phyloP scores from a whole-genome alignment of 352 stramenopile genomes.

The Phytophthora hybrid region DNA sequence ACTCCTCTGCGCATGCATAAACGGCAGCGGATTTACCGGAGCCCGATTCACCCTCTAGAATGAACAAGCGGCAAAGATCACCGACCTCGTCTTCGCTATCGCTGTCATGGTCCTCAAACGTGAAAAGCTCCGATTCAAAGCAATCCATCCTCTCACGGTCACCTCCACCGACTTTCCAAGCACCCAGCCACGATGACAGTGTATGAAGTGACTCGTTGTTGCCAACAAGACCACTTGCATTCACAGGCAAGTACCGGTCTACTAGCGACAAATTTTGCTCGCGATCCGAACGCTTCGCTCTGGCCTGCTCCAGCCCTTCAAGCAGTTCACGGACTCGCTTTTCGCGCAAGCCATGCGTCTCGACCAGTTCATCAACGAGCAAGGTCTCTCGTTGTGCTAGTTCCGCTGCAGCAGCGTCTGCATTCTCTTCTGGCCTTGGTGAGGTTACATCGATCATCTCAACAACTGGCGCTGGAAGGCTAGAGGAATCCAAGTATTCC shows the following conservation, averaged over 20 bases:
- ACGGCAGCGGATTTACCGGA: conserved; percentile 83
- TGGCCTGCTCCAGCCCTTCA: conserved; percentile 51
- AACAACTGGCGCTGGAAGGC: conserved; percentile 7
- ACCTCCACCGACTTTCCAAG: conserved; percentile 71
- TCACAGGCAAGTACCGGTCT: conserved; percentile 70
- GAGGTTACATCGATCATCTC: conserved; percentile 37
- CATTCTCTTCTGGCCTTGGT: conserved; percentile 9
- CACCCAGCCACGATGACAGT: conserved; percentile 76
- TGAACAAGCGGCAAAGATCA: conserved; percentile 73
- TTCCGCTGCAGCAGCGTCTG: conserved; percentile 18
- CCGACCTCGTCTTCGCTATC: conserved; percentile 65
- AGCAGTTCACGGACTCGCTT: conserved; percentile 67
- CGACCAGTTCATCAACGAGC: conserved; percentile 64
- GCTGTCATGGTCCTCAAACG: conserved; percentile 67
- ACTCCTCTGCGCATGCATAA: conserved; percentile 80
- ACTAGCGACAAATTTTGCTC: conserved; percentile 70
- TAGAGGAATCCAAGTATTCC: conserved; percentile 41
- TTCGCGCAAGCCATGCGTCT: conserved; percentile 59
- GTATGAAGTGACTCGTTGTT: conserved; percentile 70
- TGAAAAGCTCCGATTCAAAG: conserved; percentile 73
- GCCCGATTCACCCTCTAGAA: conserved; percentile 77
- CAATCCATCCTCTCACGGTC: conserved; percentile 53
- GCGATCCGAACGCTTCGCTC: conserved; percentile 54
- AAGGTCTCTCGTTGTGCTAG: conserved; percentile 40
- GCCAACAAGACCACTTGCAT: conserved; percentile 67